Conservation (phyloP, 805 yeast genomes). For the Candida pini region DNA sequence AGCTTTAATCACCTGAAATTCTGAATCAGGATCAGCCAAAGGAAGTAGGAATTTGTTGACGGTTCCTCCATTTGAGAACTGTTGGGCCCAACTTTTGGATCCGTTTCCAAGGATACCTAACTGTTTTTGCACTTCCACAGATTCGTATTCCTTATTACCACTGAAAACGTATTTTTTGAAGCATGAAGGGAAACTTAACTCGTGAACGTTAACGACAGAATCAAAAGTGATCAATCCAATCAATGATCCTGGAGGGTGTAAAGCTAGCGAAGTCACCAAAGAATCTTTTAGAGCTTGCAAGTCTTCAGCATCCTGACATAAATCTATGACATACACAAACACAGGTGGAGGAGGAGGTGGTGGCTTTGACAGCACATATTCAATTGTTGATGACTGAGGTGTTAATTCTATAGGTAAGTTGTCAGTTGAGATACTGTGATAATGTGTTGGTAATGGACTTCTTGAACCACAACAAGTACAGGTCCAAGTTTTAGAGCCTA, state of each 20-base stretch:
- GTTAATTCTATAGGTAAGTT: constrained; percentile 78
- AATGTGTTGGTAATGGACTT: constrained; percentile 78
- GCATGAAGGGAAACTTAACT: constrained; percentile 56
- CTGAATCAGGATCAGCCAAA: constrained; percentile 43
- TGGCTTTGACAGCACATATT: constrained; percentile 67
- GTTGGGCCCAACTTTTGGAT: constrained; percentile 32
- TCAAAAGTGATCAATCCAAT: constrained; percentile 87
- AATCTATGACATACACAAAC: constrained; percentile 78
- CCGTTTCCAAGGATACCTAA: constrained; percentile 32
- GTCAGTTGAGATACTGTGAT: constrained; percentile 68
- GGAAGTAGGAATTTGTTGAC: constrained; percentile 32
- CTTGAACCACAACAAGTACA: constrained; percentile 80
- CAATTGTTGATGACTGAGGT: constrained; percentile 68
- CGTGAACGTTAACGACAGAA: constrained; percentile 87
- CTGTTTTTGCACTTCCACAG: constrained; percentile 31
- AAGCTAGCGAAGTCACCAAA: constrained; percentile 63
- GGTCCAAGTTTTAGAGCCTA: constrained; percentile 71
- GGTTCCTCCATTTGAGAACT: constrained; percentile 39
- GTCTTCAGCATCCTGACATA: constrained; percentile 87
- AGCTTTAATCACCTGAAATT: constrained; percentile 73
- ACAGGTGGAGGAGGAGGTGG: constrained; percentile 72
- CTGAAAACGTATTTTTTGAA: constrained; percentile 78
- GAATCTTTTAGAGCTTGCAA: constrained; percentile 78
- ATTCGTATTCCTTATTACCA: constrained; percentile 76
- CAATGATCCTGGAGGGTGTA: constrained; percentile 85